phyloP scores from a whole-genome alignment of 2,329 filamentous ascomycete species.

The Furcasterigmium furcatum region DNA sequence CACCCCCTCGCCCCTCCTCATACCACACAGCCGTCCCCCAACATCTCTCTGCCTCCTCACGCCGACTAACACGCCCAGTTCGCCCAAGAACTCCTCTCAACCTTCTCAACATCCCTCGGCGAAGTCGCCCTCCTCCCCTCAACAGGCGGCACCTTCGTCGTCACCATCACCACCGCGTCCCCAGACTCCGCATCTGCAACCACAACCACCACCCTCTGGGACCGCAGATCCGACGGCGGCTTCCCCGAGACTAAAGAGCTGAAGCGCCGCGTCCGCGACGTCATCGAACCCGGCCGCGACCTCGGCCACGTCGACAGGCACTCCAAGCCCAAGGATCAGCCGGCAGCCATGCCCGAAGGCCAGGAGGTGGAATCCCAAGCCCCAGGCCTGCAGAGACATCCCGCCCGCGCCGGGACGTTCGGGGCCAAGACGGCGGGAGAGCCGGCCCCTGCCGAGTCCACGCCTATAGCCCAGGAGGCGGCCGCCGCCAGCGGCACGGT shows the following conservation, averaged over 20 bases:
- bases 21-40: conserved; percentile 1
- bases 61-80: conserved; percentile 58
- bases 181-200: conserved; percentile 15
- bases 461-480: neutral
- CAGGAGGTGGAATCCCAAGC: no score
- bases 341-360: conserved; percentile 8
- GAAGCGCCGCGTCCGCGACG: conserved; percentile 79
- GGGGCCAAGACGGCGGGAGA: no score
- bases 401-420: neutral
- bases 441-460: neutral
- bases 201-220: conserved; percentile 67
- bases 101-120: conserved; percentile 78
- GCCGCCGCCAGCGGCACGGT: neutral
- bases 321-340: conserved; percentile 19
- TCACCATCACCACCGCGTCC: conserved; percentile 54
- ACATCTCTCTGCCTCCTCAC: neutral
- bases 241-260: conserved; percentile 94
- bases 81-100: conserved; percentile 92
- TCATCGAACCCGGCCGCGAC: conserved; percentile 73
- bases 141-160: conserved; percentile 79
- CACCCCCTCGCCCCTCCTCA: neutral
- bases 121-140: conserved; percentile 85
- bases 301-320: conserved; percentile 77
- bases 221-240: conserved; percentile 79
- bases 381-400: neutral